Percentiles rank a stretch among this genome's conserved stretches.
These are phyloP conservation scores for Euphrasia confusa DNA, from an alignment of 257 asterid species.

Conservation along the genomic window DNA sequence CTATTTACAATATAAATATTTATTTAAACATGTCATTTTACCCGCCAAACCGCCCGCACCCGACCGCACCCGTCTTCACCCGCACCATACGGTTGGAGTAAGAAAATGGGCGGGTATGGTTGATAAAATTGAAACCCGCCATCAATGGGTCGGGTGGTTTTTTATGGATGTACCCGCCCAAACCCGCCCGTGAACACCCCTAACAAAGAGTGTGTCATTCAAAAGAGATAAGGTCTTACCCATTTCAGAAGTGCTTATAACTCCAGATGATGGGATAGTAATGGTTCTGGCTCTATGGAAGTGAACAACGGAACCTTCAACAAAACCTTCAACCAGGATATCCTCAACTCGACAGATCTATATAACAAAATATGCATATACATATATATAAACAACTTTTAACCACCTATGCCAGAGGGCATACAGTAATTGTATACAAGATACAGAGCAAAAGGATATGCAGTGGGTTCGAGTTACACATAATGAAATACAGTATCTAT, in stretches of 20 bases:
- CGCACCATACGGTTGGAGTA: too few relatives aligned
- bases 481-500: slow-evolving; percentile 8
- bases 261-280: slow-evolving; percentile 64
- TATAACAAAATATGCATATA: slow-evolving; percentile 15
- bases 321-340: slow-evolving; percentile 82
- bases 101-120: too few relatives aligned
- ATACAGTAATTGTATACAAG: slow-evolving; percentile 16
- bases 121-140: too few relatives aligned
- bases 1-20: too few relatives aligned
- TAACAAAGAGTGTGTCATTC: slow-evolving; percentile 2
- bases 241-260: slow-evolving; percentile 89
- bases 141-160: too few relatives aligned
- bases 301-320: slow-evolving; percentile 97
- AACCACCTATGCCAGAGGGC: slow-evolving; percentile 15
- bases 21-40: too few relatives aligned
- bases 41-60: too few relatives aligned
- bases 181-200: too few relatives aligned
- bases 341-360: slow-evolving; percentile 99
- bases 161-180: too few relatives aligned
- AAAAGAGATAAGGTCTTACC: slow-evolving; percentile 43
- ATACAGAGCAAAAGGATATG: slow-evolving; percentile 12
- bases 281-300: slow-evolving; percentile 93
- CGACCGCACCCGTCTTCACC: too few relatives aligned
- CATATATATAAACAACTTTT: background rate
- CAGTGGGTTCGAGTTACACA: slow-evolving; percentile 13